Evolutionary conservation across 1,284 basidiomycete genomes (phyloP).

Genomic region (Phylloboletellus chloephorus): DNA sequence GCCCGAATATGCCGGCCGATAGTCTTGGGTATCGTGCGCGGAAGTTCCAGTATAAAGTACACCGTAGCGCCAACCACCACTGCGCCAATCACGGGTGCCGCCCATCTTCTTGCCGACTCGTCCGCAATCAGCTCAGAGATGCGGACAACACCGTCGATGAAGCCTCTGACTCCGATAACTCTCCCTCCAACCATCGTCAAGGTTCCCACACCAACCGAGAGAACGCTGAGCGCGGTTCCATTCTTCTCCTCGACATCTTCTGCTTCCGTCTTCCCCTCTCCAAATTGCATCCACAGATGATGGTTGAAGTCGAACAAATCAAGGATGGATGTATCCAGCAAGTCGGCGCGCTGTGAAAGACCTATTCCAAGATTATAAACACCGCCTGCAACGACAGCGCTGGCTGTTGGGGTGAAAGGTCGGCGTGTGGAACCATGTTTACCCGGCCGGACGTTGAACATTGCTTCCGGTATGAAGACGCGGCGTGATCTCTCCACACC

Average conservation of each 20-base stretch:
- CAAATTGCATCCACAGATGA: slow-evolving; percentile 65
- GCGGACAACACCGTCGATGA: slow-evolving; percentile 74
- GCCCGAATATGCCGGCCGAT: slow-evolving; percentile 75
- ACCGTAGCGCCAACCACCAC: slow-evolving; percentile 70
- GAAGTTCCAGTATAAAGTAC: slow-evolving; percentile 87
- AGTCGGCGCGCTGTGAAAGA: slow-evolving; percentile 61
- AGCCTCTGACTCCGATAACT: slow-evolving; percentile 69
- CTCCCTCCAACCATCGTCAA: slow-evolving; percentile 84
- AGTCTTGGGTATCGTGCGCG: slow-evolving; percentile 87
- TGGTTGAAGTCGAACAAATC: slow-evolving; percentile 90
- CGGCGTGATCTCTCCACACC: slow-evolving; percentile 77
- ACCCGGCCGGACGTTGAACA: slow-evolving; percentile 71
- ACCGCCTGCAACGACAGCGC: slow-evolving; percentile 66
- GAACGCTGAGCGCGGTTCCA: slow-evolving; percentile 64
- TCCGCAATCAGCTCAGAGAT: slow-evolving; percentile 79
- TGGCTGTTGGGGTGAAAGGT: slow-evolving; percentile 40
- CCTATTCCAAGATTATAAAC: slow-evolving; percentile 71
- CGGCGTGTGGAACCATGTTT: slow-evolving; percentile 44
- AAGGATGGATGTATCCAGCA: slow-evolving; percentile 68
- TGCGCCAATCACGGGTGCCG: slow-evolving; percentile 78
- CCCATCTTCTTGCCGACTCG: slow-evolving; percentile 83
- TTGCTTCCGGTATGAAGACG: slow-evolving; percentile 92
- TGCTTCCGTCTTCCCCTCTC: slow-evolving; percentile 40
- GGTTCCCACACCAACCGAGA: slow-evolving; percentile 79
- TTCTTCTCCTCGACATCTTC: slow-evolving; percentile 46